Conservation (phyloP, 2,329 filamentous ascomycete genomes). For the Aspergillus carbonarius region DNA sequence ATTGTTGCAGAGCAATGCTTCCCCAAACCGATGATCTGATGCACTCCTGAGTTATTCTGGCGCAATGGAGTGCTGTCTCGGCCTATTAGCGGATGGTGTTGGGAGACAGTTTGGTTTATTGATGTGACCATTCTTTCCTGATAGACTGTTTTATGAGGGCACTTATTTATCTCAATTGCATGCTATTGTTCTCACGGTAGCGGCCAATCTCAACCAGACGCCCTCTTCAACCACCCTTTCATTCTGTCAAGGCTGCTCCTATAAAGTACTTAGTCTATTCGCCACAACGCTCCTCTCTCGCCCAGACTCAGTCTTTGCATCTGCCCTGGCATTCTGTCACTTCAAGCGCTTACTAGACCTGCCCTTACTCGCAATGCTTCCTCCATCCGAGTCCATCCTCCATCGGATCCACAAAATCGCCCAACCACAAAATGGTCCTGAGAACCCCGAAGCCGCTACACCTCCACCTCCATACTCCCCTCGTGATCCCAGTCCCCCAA, state of each 20-base stretch:
- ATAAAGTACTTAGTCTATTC: background rate
- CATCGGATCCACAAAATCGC: conserved; percentile 31
- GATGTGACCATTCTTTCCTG: background rate
- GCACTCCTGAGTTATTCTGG: background rate
- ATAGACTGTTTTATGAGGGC: background rate
- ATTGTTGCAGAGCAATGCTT: conserved; percentile 14
- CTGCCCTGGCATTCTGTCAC: background rate
- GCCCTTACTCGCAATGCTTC: conserved; percentile 22
- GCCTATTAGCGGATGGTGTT: background rate
- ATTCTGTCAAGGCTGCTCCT: background rate
- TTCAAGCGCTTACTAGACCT: background rate
- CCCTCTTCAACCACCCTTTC: background rate
- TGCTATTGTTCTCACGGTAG: background rate
- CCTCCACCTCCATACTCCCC: conserved; percentile 28
- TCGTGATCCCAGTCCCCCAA: background rate
- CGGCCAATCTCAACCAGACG: background rate
- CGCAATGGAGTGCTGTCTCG: background rate
- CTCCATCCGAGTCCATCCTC: conserved; percentile 29
- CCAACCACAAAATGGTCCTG: conserved; percentile 21
- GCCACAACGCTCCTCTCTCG: background rate
- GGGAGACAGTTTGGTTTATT: conserved; percentile 1
- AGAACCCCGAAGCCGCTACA: conserved; percentile 8
- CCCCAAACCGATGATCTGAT: background rate
- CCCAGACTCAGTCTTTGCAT: background rate
- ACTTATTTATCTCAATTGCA: background rate